A percentile compares a stretch with the other conserved stretches of the same genome.
phyloP scores from a whole-genome alignment of 768 basidiomycete genomes.

The Pholiota molesta region DNA sequence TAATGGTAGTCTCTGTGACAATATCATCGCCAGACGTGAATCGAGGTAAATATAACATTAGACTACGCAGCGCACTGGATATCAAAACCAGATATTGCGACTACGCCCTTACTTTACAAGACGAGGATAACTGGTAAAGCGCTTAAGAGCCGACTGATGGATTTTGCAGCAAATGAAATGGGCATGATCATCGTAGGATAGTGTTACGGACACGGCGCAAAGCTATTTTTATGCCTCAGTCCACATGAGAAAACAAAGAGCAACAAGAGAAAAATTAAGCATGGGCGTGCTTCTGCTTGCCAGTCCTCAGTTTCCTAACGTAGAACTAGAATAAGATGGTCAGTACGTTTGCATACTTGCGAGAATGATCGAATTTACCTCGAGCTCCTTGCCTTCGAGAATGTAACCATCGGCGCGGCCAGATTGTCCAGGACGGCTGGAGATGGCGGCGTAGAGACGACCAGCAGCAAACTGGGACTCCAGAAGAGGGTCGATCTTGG shows the following conservation, averaged over 20 bases:
- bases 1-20: not conserved
- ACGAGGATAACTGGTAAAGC: conserved; percentile 3
- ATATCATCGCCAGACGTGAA: not conserved
- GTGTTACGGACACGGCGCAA: conserved; percentile 16
- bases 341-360: not conserved
- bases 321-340: conserved; percentile 68
- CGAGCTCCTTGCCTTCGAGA: conserved; percentile 97
- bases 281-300: conserved; percentile 93
- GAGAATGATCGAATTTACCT: conserved; percentile 54
- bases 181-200: conserved; percentile 23
- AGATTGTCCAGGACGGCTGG: conserved; percentile 95
- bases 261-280: conserved; percentile 32
- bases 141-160: conserved; percentile 6
- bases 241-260: conserved; percentile 22
- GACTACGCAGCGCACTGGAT: conserved; percentile 4
- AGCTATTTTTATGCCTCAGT: conserved; percentile 26
- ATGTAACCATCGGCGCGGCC: conserved; percentile 97
- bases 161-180: conserved; percentile 20
- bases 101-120: conserved; percentile 1
- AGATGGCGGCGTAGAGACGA: conserved; percentile 91
- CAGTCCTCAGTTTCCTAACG: conserved; percentile 88
- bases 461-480: conserved; percentile 92
- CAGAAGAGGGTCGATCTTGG: conserved; percentile 89
- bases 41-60: conserved; percentile 6
- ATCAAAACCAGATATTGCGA: conserved; percentile 1